phyloP scores from a whole-genome alignment of 2,329 filamentous ascomycete genomes.

The Alternaria novae-zelandiae region DNA sequence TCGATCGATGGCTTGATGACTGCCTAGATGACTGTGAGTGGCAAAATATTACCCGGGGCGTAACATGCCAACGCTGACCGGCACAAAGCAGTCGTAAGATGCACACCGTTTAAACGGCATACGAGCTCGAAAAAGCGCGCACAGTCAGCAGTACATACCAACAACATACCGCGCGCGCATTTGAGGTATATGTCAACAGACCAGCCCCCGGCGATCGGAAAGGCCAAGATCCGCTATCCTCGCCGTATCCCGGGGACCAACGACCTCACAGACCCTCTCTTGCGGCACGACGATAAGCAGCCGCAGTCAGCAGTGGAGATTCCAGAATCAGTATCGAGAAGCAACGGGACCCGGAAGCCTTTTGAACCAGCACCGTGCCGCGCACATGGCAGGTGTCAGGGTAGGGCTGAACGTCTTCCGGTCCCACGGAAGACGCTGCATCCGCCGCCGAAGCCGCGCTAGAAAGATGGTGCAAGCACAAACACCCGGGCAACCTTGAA shows the following conservation, averaged over 20 bases:
- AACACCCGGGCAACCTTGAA: background rate
- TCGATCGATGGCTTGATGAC: background rate
- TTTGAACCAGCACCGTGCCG: background rate
- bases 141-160: background rate
- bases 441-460: slow-evolving; percentile 9
- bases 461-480: background rate
- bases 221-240: background rate
- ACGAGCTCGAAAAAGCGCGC: background rate
- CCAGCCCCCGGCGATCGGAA: background rate
- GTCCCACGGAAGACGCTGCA: slow-evolving; percentile 3
- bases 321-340: background rate
- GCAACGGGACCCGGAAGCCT: slow-evolving; percentile 5
- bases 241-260: background rate
- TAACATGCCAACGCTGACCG: background rate
- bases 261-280: background rate
- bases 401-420: slow-evolving; percentile 12
- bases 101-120: background rate
- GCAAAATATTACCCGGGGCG: background rate
- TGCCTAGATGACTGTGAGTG: background rate
- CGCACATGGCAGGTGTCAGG: background rate
- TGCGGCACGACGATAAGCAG: background rate
- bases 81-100: background rate
- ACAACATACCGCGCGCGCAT: background rate
- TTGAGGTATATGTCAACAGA: background rate
- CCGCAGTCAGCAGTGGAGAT: background rate